Conservation (phyloP, 2,329 filamentous ascomycete genomes). For the Aplosporella prunicola region DNA sequence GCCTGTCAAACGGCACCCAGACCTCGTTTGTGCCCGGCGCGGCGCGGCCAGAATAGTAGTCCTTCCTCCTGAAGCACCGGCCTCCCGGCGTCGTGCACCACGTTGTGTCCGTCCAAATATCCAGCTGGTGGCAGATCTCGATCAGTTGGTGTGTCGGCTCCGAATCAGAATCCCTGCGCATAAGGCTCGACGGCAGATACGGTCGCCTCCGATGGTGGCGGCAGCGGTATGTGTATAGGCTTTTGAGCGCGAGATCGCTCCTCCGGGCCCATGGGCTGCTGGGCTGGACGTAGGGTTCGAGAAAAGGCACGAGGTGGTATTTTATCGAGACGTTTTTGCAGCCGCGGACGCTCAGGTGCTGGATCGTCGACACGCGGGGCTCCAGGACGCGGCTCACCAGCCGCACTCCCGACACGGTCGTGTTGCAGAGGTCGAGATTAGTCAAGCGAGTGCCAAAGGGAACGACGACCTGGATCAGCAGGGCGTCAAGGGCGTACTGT, state of each 20-base stretch:
- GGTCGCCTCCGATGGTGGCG: constrained; percentile 52
- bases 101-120: constrained; percentile 52
- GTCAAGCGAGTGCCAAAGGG: constrained; percentile 48
- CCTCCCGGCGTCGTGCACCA: constrained; percentile 52
- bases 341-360: constrained; percentile 51
- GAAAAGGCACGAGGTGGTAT: constrained; percentile 53
- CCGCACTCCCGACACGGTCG: constrained; percentile 48
- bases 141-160: constrained; percentile 53
- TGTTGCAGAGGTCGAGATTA: constrained; percentile 52
- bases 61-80: constrained; percentile 46
- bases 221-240: constrained; percentile 52
- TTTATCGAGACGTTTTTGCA: constrained; percentile 57
- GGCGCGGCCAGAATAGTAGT: constrained; percentile 47
- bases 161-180: constrained; percentile 49
- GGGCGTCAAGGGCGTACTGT: constrained; percentile 49
- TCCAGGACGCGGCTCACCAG: constrained; percentile 47
- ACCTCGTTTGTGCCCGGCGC: constrained; percentile 48
- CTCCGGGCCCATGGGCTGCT: constrained; percentile 34
- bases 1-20: constrained; percentile 52
- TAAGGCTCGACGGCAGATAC: constrained; percentile 47
- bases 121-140: constrained; percentile 47
- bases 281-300: constrained; percentile 33
- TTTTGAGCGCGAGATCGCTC: constrained; percentile 44
- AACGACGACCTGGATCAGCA: constrained; percentile 46
- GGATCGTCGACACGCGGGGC: constrained; percentile 44